A percentile compares a stretch with the other conserved stretches of the same genome.
Evolutionary conservation across 2,329 filamentous ascomycete species (phyloP).

Genomic region (Amesomyces nigricolor): DNA sequence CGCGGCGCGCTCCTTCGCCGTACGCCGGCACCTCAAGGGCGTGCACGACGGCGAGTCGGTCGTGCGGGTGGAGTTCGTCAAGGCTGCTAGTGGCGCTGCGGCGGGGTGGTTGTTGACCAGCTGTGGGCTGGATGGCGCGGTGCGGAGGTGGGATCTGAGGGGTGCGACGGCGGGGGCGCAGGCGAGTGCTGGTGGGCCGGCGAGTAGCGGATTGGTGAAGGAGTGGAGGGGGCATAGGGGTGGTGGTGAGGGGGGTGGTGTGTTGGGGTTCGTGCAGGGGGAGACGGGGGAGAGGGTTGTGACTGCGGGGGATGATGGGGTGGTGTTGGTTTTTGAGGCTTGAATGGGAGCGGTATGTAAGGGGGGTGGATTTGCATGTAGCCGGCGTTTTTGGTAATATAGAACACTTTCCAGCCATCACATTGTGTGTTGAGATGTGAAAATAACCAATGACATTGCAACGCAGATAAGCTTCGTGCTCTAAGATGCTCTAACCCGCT

Average conservation of each 20-base stretch:
- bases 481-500: background rate
- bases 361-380: too few species aligned
- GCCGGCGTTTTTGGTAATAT: too few species aligned
- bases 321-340: constrained; percentile 62
- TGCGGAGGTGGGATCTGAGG: constrained; percentile 80
- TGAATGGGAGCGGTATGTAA: constrained; percentile 1
- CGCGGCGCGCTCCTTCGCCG: constrained; percentile 75
- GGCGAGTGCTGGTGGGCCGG: constrained; percentile 40
- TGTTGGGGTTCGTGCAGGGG: constrained; percentile 85
- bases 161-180: constrained; percentile 39
- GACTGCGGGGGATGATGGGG: constrained; percentile 83
- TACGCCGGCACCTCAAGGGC: constrained; percentile 73
- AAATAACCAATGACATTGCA: background rate
- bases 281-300: constrained; percentile 67
- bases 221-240: constrained; percentile 91
- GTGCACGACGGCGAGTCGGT: constrained; percentile 87
- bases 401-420: too few species aligned
- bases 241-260: constrained; percentile 78
- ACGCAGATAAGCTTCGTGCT: too few species aligned
- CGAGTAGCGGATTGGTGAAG: constrained; percentile 64
- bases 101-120: constrained; percentile 70
- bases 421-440: too few species aligned
- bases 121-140: constrained; percentile 86
- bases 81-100: constrained; percentile 31
- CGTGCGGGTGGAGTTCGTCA: constrained; percentile 85